These are phyloP conservation scores for Phaeotremella skinneri DNA, from an alignment of 768 basidiomycete species.

Conservation along the genomic window DNA sequence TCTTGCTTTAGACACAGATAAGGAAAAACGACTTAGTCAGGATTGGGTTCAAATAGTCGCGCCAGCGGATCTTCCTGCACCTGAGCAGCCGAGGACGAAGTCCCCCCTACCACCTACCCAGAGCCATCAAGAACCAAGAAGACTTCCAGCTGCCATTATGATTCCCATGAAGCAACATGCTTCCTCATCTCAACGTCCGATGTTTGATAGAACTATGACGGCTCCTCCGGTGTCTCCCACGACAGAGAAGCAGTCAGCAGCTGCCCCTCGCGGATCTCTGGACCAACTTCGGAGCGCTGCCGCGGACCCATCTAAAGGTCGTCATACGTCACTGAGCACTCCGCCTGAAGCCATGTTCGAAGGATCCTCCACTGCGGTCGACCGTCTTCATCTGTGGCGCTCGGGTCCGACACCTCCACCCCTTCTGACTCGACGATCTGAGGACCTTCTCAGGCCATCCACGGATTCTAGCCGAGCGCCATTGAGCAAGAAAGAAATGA, in stretches of 20 bases:
- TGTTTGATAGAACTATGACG: conserved; percentile 31
- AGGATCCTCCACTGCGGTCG: neutral
- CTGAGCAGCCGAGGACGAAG: neutral
- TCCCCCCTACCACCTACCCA: conserved; percentile 1
- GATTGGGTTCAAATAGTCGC: conserved; percentile 34
- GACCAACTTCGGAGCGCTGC: conserved; percentile 30
- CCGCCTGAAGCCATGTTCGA: conserved; percentile 26
- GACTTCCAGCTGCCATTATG: conserved; percentile 20
- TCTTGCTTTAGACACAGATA: conserved; percentile 13
- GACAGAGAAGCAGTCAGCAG: neutral
- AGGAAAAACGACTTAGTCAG: conserved; percentile 35
- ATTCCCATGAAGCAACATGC: conserved; percentile 33
- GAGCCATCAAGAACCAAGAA: neutral
- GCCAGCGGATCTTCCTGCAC: conserved; percentile 10
- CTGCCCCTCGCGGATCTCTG: conserved; percentile 20
- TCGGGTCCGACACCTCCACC: conserved; percentile 19
- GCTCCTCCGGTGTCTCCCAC: conserved; percentile 31
- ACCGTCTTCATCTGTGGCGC: neutral
- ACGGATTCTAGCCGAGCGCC: conserved; percentile 23
- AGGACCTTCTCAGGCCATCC: conserved; percentile 5
- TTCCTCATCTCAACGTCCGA: conserved; percentile 22
- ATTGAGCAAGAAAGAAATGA: conserved; percentile 27
- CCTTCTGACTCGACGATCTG: conserved; percentile 26
- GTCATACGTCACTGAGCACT: conserved; percentile 29
- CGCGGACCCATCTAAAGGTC: conserved; percentile 17